A percentile compares a stretch with the other conserved stretches of the same genome.
Conservation (phyloP, 1,284 basidiomycete species). For the Pisolithus thermaeus region DNA sequence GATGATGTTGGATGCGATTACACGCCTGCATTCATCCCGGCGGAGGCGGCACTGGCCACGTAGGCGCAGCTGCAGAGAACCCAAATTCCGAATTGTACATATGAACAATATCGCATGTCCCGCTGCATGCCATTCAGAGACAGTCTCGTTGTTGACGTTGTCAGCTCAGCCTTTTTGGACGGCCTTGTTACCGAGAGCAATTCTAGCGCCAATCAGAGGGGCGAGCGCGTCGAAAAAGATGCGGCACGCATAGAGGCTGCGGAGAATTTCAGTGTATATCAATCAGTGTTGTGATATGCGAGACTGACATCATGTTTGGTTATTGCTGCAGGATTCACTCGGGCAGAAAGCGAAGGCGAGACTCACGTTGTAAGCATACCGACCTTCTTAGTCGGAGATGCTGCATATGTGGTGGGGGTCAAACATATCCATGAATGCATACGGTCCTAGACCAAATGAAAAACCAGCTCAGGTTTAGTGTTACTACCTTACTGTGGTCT, state of each 20-base stretch:
- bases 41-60: too few relatives aligned
- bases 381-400: conserved; percentile 80
- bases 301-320: conserved; percentile 51
- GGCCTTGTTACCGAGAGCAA: conserved; percentile 45
- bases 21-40: too few relatives aligned
- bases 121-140: conserved; percentile 56
- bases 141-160: conserved; percentile 44
- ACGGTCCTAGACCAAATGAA: conserved; percentile 53
- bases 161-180: conserved; percentile 61
- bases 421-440: conserved; percentile 93
- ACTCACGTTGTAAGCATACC: conserved; percentile 79
- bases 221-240: conserved; percentile 70
- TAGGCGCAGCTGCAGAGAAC: too few relatives aligned
- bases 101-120: too few relatives aligned
- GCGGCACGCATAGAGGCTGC: conserved; percentile 59
- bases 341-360: not conserved
- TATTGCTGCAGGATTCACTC: conserved; percentile 33
- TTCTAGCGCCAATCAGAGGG: conserved; percentile 79
- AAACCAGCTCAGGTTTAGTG: not conserved
- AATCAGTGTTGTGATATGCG: not conserved
- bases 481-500: conserved; percentile 67
- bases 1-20: too few relatives aligned
- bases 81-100: too few relatives aligned
- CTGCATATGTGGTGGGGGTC: conserved; percentile 89
- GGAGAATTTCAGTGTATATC: conserved; percentile 4